Conservation (phyloP, 1,284 basidiomycete species). For the Pterulicium gracile region DNA sequence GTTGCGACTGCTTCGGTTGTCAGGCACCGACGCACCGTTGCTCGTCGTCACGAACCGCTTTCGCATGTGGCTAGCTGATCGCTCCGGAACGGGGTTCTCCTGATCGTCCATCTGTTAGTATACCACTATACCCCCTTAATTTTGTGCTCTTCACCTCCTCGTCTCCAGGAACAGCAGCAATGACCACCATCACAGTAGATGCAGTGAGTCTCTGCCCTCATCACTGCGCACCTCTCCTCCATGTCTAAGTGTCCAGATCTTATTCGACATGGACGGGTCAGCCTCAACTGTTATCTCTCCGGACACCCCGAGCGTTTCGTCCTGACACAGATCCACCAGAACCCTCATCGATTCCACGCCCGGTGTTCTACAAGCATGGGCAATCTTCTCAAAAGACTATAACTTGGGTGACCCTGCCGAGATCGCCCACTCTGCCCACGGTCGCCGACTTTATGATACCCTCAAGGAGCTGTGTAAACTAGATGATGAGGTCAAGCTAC, state of each 20-base stretch:
- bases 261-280: constrained; percentile 67
- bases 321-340: constrained; percentile 20
- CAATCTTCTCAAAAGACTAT: constrained; percentile 45
- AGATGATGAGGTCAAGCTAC: constrained; percentile 40
- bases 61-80: too few relatives aligned
- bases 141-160: too few relatives aligned
- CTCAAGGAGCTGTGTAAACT: constrained; percentile 59
- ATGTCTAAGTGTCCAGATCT: constrained; percentile 36
- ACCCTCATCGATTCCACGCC: constrained; percentile 67
- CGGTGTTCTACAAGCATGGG: constrained; percentile 55
- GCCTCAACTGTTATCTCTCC: constrained; percentile 11
- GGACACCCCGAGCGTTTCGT: too few relatives aligned
- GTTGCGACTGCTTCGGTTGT: too few relatives aligned
- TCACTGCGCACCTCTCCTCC: constrained; percentile 8
- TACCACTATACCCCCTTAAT: too few relatives aligned
- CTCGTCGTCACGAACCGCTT: too few relatives aligned
- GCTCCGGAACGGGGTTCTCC: too few relatives aligned
- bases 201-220: constrained; percentile 26
- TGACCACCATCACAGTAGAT: constrained; percentile 33
- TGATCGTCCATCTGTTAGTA: too few relatives aligned
- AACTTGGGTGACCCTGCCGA: constrained; percentile 35
- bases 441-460: constrained; percentile 65
- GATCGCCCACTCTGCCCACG: constrained; percentile 54
- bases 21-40: too few relatives aligned
- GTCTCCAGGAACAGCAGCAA: too few relatives aligned